These are phyloP conservation scores for Suillus americanus DNA, from an alignment of 768 basidiomycete genomes.

Conservation along the genomic window DNA sequence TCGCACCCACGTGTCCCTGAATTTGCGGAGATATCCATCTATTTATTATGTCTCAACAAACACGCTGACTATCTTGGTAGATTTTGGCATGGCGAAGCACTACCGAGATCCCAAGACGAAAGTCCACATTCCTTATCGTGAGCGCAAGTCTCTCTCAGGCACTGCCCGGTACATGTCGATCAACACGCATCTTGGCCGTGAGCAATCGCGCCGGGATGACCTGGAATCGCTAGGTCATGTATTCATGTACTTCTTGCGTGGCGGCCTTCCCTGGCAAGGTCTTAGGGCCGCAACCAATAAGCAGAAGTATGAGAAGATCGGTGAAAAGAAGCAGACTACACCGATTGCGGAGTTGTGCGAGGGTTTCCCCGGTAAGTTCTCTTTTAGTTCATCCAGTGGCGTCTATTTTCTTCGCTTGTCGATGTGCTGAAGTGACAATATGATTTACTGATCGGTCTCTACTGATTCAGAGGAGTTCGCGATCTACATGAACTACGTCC, in stretches of 20 bases:
- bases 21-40: neutral
- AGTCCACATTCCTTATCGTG: constrained; percentile 98
- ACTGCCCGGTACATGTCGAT: constrained; percentile 99
- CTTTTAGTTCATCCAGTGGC: constrained; percentile 1
- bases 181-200: constrained; percentile 96
- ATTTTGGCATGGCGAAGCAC: constrained; percentile 99
- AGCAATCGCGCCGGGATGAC: constrained; percentile 93
- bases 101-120: constrained; percentile 98
- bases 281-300: constrained; percentile 98
- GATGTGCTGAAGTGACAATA: neutral
- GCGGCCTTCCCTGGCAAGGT: constrained; percentile 97
- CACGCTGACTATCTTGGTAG: constrained; percentile 38
- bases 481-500: constrained; percentile 99
- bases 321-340: constrained; percentile 97
- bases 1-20: constrained; percentile 1
- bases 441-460: constrained; percentile 7
- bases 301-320: constrained; percentile 99
- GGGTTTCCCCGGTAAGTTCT: constrained; percentile 80
- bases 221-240: constrained; percentile 97
- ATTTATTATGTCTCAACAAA: neutral
- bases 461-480: constrained; percentile 82
- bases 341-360: constrained; percentile 91
- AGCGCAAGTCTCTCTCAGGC: constrained; percentile 93
- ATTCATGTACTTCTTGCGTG: constrained; percentile 98
- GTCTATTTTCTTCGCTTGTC: neutral